A percentile compares a stretch with the other conserved stretches of the same genome.
phyloP scores from a whole-genome alignment of 1,284 basidiomycete genomes.

The Trichosporon ovoides region DNA sequence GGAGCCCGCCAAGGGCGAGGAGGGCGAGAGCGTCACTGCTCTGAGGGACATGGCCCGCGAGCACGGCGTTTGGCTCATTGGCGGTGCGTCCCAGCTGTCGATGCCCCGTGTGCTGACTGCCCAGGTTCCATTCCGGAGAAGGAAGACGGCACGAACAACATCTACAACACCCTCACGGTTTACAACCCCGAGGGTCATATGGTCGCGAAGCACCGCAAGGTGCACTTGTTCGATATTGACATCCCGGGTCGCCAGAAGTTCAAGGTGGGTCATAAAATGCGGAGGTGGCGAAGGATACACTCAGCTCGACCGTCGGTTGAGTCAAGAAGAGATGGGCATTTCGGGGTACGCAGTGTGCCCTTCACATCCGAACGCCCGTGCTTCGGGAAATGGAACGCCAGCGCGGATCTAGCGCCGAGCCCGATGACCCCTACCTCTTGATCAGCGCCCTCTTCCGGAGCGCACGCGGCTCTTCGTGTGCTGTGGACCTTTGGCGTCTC shows the following conservation, averaged over 20 bases:
- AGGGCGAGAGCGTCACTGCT: constrained; percentile 69
- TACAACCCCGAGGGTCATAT: constrained; percentile 81
- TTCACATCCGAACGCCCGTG: not conserved
- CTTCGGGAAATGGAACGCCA: not conserved
- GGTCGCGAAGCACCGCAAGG: constrained; percentile 83
- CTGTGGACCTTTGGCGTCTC: not conserved
- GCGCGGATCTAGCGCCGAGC: not conserved
- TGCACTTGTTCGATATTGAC: constrained; percentile 97
- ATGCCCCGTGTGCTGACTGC: not conserved
- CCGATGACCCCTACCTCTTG: too few species aligned
- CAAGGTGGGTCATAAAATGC: constrained; percentile 58
- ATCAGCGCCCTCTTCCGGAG: not conserved
- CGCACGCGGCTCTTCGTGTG: not conserved
- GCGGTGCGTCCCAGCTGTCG: constrained; percentile 59
- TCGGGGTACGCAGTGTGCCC: not conserved
- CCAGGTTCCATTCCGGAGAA: constrained; percentile 84
- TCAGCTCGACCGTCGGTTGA: not conserved
- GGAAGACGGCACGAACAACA: constrained; percentile 57
- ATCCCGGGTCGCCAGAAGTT: constrained; percentile 95
- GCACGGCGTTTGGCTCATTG: constrained; percentile 79
- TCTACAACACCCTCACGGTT: constrained; percentile 91
- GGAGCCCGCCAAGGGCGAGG: constrained; percentile 31
- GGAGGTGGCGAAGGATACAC: not conserved
- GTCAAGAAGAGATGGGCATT: not conserved
- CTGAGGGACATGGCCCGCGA: constrained; percentile 77